phyloP scores from a whole-genome alignment of 495 filamentous ascomycete genomes.

The Aspergillus panamensis region DNA sequence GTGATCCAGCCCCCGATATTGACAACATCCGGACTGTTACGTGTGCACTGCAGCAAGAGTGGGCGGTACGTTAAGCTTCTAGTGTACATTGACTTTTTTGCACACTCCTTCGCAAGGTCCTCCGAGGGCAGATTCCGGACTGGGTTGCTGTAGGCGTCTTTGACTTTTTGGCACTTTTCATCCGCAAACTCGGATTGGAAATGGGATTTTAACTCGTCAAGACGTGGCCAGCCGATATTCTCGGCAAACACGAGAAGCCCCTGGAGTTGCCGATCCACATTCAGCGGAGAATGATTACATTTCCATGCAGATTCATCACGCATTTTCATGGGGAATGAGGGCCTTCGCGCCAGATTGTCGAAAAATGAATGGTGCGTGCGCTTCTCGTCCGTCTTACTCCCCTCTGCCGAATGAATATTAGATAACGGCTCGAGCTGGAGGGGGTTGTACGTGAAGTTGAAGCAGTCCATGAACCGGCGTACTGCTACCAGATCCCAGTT shows the following conservation, averaged over 20 bases:
- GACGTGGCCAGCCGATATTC: conserved; percentile 48
- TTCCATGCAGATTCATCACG: conserved; percentile 35
- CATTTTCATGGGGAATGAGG: conserved; percentile 5
- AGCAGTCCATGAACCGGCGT: conserved; percentile 72
- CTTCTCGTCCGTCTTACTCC: conserved; percentile 28
- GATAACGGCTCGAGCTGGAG: conserved; percentile 6
- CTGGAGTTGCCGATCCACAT: conserved; percentile 44
- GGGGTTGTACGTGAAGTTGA: conserved; percentile 35
- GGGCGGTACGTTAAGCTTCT: conserved; percentile 29
- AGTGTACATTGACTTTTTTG: conserved; percentile 32
- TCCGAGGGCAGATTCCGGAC: neutral
- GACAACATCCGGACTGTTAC: conserved; percentile 9
- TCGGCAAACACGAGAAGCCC: conserved; percentile 51
- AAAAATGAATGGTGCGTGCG: conserved; percentile 26
- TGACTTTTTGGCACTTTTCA: conserved; percentile 10
- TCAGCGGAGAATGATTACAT: conserved; percentile 37
- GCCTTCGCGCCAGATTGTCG: conserved; percentile 25
- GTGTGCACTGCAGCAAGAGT: conserved; percentile 26
- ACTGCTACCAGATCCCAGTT: conserved; percentile 79
- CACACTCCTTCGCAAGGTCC: neutral
- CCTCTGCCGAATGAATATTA: neutral
- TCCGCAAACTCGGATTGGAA: conserved; percentile 20
- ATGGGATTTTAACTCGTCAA: conserved; percentile 32
- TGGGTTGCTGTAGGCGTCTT: conserved; percentile 11
- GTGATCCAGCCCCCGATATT: conserved; percentile 69